phyloP scores from a whole-genome alignment of 257 asterid species.

The Salvia hispanica region DNA sequence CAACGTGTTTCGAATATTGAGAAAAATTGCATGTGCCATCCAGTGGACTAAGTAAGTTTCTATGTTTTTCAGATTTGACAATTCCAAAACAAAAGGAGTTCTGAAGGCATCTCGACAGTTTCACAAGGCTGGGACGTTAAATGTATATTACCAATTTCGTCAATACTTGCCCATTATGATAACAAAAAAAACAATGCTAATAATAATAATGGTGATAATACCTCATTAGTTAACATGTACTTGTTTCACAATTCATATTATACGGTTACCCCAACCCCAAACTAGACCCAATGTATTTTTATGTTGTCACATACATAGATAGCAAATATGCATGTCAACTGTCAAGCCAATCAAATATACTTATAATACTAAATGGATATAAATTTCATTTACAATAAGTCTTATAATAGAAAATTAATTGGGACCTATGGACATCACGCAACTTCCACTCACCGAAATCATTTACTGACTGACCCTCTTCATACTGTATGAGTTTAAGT shows the following conservation, averaged over 20 bases:
- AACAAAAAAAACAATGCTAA: constrained; percentile 2
- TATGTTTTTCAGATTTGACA: constrained; percentile 11
- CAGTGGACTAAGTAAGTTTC: background rate
- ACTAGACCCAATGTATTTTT: constrained; percentile 7
- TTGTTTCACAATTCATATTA: background rate
- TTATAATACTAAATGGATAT: background rate
- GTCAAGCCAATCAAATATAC: background rate
- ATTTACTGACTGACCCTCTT: no score
- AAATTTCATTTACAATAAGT: background rate
- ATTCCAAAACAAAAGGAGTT: constrained; percentile 1
- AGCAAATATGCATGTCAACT: background rate
- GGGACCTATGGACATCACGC: background rate
- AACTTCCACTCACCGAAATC: no score
- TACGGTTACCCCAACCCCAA: background rate
- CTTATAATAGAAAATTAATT: background rate
- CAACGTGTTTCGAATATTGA: constrained; percentile 10
- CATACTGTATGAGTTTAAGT: background rate
- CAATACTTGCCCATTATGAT: background rate
- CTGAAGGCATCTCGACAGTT: background rate
- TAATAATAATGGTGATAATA: constrained; percentile 5
- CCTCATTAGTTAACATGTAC: background rate
- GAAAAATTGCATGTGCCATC: constrained; percentile 16
- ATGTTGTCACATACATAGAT: background rate
- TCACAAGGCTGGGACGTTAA: background rate
- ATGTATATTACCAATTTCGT: background rate